Evolutionary conservation across 345 rosid species (phyloP).

Genomic region (Eucalyptus albens): DNA sequence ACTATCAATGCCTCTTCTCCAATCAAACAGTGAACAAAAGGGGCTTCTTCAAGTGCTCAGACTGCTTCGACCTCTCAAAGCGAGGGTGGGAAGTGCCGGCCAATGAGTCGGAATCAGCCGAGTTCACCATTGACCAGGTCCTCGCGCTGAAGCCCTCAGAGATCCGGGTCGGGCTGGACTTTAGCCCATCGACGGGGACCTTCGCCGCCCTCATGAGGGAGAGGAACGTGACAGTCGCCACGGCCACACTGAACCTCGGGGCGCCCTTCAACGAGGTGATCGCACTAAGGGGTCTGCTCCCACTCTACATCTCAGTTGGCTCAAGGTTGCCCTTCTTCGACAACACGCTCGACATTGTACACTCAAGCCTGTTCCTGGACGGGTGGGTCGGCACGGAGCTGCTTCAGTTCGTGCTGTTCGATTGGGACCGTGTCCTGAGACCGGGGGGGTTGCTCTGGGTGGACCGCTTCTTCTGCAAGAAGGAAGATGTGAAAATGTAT

Average conservation of each 20-base stretch:
- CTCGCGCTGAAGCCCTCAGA: constrained; percentile 27
- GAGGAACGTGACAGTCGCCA: constrained; percentile 22
- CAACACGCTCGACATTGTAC: constrained; percentile 41
- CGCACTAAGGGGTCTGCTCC: constrained; percentile 37
- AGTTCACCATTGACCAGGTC: constrained; percentile 42
- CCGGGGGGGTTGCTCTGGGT: constrained; percentile 40
- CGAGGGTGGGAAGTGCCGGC: constrained; percentile 21
- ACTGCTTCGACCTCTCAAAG: constrained; percentile 34
- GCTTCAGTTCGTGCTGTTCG: constrained; percentile 29
- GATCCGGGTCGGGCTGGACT: constrained; percentile 40
- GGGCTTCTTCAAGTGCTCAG: constrained; percentile 48
- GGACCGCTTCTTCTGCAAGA: constrained; percentile 42
- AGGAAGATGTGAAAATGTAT: constrained; percentile 21
- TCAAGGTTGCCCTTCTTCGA: constrained; percentile 50
- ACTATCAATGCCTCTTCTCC: constrained; percentile 37
- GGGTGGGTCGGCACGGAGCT: constrained; percentile 39
- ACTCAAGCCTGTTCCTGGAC: constrained; percentile 32
- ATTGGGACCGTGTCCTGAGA: constrained; percentile 40
- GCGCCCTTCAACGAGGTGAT: constrained; percentile 49
- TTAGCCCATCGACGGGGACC: constrained; percentile 36
- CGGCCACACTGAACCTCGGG: constrained; percentile 30
- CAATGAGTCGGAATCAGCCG: constrained; percentile 20
- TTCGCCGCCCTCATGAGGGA: constrained; percentile 54
- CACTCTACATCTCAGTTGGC: constrained; percentile 22
- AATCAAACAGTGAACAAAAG: constrained; percentile 2